Conservation (phyloP, 2,329 filamentous ascomycete genomes). For the Ophiostoma sp. region DNA sequence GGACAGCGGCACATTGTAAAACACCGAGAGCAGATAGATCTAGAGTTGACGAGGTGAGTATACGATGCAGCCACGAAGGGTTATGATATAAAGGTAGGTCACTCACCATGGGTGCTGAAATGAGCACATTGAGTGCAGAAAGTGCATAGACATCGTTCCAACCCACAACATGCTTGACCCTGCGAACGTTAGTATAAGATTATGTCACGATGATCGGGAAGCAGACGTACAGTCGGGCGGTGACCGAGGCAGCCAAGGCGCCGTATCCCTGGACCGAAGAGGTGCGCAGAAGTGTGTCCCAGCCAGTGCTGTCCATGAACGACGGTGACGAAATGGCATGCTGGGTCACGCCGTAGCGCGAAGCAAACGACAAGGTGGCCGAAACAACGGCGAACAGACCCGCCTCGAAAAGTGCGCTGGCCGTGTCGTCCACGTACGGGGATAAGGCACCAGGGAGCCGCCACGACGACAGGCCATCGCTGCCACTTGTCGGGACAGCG, state of each 20-base stretch:
- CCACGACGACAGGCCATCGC: not conserved
- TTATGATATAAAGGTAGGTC: not conserved
- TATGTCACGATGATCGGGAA: not conserved
- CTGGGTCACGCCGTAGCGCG: not conserved
- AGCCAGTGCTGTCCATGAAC: constrained; percentile 7
- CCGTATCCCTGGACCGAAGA: constrained; percentile 3
- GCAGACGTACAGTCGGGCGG: not conserved
- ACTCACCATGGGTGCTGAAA: constrained; percentile 65
- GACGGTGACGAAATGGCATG: not conserved
- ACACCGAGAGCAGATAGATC: constrained; percentile 69
- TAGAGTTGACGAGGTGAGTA: constrained; percentile 29
- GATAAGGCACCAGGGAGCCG: constrained; percentile 22
- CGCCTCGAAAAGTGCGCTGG: constrained; percentile 7
- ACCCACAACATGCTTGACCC: constrained; percentile 67
- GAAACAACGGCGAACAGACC: constrained; percentile 15
- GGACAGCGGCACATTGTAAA: constrained; percentile 58
- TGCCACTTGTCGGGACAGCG: not conserved
- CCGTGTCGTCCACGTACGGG: constrained; percentile 17
- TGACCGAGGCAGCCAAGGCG: not conserved
- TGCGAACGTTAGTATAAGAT: constrained; percentile 31
- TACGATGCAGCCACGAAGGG: not conserved
- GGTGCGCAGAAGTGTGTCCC: not conserved
- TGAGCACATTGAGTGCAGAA: constrained; percentile 57
- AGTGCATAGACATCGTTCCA: constrained; percentile 56
- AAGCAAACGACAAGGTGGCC: not conserved